Conservation (phyloP, 768 basidiomycete species). For the Omphalotus guepiniiformis region DNA sequence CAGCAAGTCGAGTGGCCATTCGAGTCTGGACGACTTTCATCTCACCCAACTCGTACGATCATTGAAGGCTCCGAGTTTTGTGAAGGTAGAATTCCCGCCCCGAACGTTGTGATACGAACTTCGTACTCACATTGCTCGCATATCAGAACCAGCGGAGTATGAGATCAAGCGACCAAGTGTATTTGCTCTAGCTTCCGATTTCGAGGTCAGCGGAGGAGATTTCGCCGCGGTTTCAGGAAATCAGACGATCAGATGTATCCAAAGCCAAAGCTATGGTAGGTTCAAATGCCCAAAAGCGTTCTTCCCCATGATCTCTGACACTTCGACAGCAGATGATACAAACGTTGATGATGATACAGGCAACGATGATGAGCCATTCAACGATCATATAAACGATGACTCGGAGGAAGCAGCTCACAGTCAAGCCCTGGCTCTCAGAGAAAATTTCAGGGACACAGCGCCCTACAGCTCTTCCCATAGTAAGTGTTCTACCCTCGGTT, state of each 20-base stretch:
- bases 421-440: neutral
- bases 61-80: too few species aligned
- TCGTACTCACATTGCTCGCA: too few species aligned
- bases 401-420: neutral
- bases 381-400: neutral
- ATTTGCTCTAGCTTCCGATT: too few species aligned
- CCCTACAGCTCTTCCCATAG: neutral
- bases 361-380: neutral
- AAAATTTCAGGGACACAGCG: neutral
- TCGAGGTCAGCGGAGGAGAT: neutral
- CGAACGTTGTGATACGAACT: too few species aligned
- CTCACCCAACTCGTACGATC: too few species aligned
- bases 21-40: too few species aligned
- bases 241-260: conserved; percentile 2
- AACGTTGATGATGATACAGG: too few species aligned
- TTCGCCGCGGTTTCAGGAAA: neutral
- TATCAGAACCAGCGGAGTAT: too few species aligned
- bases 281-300: neutral
- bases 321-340: too few species aligned
- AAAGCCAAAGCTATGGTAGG: neutral
- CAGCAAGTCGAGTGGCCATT: too few species aligned
- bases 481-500: neutral
- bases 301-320: neutral
- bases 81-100: too few species aligned
- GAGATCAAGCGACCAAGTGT: too few species aligned